Conservation (phyloP, 2,329 filamentous ascomycete species). For the Nothomitra cinnamomea region DNA sequence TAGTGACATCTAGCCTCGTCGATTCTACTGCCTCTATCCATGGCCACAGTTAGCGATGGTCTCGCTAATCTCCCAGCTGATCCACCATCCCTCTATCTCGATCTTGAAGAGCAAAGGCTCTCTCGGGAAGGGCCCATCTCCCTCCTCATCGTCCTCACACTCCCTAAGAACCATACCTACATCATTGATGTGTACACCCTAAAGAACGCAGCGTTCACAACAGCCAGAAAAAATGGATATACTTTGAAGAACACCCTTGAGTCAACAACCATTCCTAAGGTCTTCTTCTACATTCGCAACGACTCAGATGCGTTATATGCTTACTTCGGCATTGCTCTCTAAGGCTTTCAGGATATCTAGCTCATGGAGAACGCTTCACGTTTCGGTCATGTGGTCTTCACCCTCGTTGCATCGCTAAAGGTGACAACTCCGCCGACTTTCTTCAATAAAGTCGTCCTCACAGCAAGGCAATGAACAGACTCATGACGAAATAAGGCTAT, state of each 20-base stretch:
- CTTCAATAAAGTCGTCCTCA: background rate
- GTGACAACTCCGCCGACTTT: background rate
- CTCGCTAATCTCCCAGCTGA: too few species aligned
- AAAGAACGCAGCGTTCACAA: background rate
- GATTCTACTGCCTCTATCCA: too few species aligned
- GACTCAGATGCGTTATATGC: constrained; percentile 38
- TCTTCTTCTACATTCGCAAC: constrained; percentile 41
- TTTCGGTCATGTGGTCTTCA: background rate
- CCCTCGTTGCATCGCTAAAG: background rate
- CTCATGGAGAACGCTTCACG: constrained; percentile 35
- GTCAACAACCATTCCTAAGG: constrained; percentile 26
- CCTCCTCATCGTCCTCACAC: constrained; percentile 24
- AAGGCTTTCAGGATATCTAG: constrained; percentile 35
- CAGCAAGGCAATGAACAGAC: background rate
- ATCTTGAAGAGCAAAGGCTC: constrained; percentile 31
- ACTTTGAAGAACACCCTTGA: constrained; percentile 28
- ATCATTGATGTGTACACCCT: background rate
- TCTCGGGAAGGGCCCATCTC: constrained; percentile 27
- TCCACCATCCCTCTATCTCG: constrained; percentile 27
- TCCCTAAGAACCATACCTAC: background rate
- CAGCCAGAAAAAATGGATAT: constrained; percentile 6
- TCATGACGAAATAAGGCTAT: background rate
- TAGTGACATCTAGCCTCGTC: too few species aligned
- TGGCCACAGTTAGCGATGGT: too few species aligned
- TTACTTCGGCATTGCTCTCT: constrained; percentile 27